Evolutionary conservation across 192 early-diverging fungal genomes (phyloP).

Genomic region (Coemansia biformis): DNA sequence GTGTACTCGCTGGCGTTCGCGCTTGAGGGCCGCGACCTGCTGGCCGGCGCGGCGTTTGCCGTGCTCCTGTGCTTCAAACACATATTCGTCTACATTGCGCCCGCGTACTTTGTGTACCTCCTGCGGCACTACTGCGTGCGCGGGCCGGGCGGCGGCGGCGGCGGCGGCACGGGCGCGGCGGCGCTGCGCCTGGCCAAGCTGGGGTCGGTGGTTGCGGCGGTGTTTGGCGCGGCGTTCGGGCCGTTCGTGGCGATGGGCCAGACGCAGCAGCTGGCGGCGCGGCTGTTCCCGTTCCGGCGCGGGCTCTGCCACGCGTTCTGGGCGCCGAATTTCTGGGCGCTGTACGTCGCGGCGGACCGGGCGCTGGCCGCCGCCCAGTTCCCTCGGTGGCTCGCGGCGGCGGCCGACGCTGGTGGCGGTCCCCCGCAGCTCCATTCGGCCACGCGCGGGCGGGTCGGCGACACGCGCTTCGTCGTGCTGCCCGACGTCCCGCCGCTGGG

Average conservation of each 20-base stretch:
- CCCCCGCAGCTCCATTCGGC: constrained; percentile 43
- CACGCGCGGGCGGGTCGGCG: constrained; percentile 89
- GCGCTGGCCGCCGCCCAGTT: constrained; percentile 29
- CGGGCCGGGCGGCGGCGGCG: neutral
- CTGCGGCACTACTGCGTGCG: constrained; percentile 66
- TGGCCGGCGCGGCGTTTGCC: constrained; percentile 73
- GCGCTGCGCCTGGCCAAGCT: constrained; percentile 54
- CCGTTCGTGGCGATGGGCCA: constrained; percentile 73
- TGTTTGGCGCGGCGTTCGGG: constrained; percentile 77
- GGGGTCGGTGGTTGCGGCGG: constrained; percentile 57
- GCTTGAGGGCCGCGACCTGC: constrained; percentile 53
- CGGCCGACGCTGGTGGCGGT: neutral
- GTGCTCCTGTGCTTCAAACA: constrained; percentile 94
- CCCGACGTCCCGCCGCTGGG: constrained; percentile 63
- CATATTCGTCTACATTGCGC: constrained; percentile 87
- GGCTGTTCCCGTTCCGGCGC: constrained; percentile 95
- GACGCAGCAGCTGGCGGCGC: constrained; percentile 65
- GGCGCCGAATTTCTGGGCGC: constrained; percentile 97
- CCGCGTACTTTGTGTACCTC: constrained; percentile 90
- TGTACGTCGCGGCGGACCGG: constrained; percentile 81
- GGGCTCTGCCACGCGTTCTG: constrained; percentile 94
- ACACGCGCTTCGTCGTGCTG: constrained; percentile 75
- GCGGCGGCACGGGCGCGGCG: constrained; percentile 9
- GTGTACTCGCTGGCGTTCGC: constrained; percentile 71
- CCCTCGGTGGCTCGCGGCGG: neutral